Evolutionary conservation across 2,329 filamentous ascomycete genomes (phyloP).

Genomic region (Pseudocercospora vitis): DNA sequence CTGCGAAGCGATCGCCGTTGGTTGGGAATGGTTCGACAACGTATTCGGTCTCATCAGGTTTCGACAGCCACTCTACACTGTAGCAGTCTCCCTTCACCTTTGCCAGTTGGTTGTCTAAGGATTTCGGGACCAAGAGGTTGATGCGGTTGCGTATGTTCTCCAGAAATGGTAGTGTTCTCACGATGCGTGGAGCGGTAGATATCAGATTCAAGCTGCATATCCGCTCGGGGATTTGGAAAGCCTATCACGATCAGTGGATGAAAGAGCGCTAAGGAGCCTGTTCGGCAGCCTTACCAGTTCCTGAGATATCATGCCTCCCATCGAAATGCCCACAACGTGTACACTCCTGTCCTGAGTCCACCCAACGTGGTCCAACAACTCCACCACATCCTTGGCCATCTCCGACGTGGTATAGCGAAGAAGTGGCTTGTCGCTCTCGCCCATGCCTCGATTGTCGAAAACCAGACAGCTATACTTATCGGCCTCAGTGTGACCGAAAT

Average conservation of each 20-base stretch:
- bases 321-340: constrained; percentile 75
- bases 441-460: constrained; percentile 83
- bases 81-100: constrained; percentile 69
- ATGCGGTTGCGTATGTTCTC: constrained; percentile 64
- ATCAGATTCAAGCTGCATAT: constrained; percentile 53
- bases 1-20: constrained; percentile 80
- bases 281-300: constrained; percentile 62
- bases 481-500: constrained; percentile 72
- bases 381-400: constrained; percentile 77
- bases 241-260: constrained; percentile 16
- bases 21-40: constrained; percentile 60
- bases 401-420: constrained; percentile 77
- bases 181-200: constrained; percentile 50
- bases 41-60: constrained; percentile 56
- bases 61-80: constrained; percentile 60
- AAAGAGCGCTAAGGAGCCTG: background rate
- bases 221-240: constrained; percentile 46
- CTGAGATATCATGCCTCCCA: constrained; percentile 92
- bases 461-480: constrained; percentile 71
- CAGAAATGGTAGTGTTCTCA: constrained; percentile 52
- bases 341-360: constrained; percentile 62
- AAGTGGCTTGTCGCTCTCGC: constrained; percentile 73
- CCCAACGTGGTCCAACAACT: constrained; percentile 66
- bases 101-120: constrained; percentile 64
- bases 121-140: constrained; percentile 66